phyloP scores from a whole-genome alignment of 2,329 filamentous ascomycete species.

The Xylaria multiplex region DNA sequence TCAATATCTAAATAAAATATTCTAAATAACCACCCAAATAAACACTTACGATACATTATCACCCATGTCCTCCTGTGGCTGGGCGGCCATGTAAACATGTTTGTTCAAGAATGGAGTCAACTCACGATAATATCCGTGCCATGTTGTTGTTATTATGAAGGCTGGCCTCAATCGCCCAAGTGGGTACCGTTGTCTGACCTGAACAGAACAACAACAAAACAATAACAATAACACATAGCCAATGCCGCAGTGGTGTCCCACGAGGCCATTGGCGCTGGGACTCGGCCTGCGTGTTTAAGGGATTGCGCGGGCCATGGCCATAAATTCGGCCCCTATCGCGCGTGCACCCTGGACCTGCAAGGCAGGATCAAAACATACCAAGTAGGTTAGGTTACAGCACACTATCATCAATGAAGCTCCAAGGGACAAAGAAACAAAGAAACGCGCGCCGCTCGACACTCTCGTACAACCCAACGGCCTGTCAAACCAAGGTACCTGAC shows the following conservation, averaged over 20 bases:
- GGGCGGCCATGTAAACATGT: constrained; percentile 25
- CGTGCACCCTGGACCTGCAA: constrained; percentile 30
- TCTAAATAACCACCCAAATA: not conserved
- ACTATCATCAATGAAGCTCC: constrained; percentile 1
- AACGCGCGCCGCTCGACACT: not conserved
- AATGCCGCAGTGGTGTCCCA: constrained; percentile 4
- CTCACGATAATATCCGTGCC: constrained; percentile 24
- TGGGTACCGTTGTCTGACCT: constrained; percentile 37
- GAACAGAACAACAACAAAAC: constrained; percentile 42
- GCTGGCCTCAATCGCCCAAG: constrained; percentile 30
- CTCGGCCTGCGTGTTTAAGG: constrained; percentile 15
- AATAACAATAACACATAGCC: constrained; percentile 39
- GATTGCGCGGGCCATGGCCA: constrained; percentile 31
- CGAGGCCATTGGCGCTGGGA: constrained; percentile 26
- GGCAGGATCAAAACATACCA: constrained; percentile 31
- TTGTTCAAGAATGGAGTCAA: constrained; percentile 25
- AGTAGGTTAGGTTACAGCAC: not conserved
- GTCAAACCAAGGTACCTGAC: not conserved
- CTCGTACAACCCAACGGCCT: too few relatives aligned
- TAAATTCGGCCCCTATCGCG: constrained; percentile 34
- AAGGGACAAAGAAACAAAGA: not conserved
- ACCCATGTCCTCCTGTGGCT: constrained; percentile 23
- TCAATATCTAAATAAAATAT: not conserved
- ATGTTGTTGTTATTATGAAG: constrained; percentile 31
- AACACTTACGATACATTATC: not conserved